A percentile compares a stretch with the other conserved stretches of the same genome.
Evolutionary conservation across 2,329 filamentous ascomycete genomes (phyloP).

Genomic region (Fusarium pseudocircinatum): DNA sequence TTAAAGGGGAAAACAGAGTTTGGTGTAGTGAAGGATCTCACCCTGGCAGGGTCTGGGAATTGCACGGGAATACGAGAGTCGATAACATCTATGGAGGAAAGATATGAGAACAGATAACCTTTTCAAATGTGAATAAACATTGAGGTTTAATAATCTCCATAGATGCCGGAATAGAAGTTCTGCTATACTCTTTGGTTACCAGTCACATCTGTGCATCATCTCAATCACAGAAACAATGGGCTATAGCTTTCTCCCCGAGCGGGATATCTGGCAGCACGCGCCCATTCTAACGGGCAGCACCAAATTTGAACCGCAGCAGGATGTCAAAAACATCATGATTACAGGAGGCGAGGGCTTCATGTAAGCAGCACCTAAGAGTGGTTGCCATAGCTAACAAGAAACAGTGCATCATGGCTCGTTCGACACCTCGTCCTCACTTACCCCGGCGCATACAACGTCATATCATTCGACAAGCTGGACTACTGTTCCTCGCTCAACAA

Average conservation of each 20-base stretch:
- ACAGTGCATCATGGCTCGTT: constrained; percentile 79
- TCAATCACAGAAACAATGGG: neutral
- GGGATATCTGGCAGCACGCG: constrained; percentile 75
- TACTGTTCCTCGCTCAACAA: constrained; percentile 86
- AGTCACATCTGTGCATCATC: fast-evolving
- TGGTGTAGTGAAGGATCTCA: fast-evolving
- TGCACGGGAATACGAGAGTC: neutral
- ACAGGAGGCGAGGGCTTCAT: constrained; percentile 89
- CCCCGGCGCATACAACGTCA: constrained; percentile 76
- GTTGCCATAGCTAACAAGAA: neutral
- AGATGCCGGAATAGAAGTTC: fast-evolving
- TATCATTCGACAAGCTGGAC: constrained; percentile 87
- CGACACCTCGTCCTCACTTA: constrained; percentile 81
- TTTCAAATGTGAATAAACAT: neutral
- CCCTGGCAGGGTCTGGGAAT: neutral
- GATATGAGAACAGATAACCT: too few species aligned
- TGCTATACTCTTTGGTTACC: fast-evolving
- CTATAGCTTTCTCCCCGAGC: neutral
- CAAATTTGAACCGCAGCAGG: constrained; percentile 72
- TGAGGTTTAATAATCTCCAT: fast-evolving
- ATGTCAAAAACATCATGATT: constrained; percentile 83
- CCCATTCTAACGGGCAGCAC: constrained; percentile 76
- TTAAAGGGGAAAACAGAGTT: neutral
- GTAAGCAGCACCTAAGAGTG: constrained; percentile 53
- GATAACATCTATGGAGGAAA: too few species aligned